Evolutionary conservation across 257 asterid species (phyloP).

Genomic region (Lycium ferocissimum): DNA sequence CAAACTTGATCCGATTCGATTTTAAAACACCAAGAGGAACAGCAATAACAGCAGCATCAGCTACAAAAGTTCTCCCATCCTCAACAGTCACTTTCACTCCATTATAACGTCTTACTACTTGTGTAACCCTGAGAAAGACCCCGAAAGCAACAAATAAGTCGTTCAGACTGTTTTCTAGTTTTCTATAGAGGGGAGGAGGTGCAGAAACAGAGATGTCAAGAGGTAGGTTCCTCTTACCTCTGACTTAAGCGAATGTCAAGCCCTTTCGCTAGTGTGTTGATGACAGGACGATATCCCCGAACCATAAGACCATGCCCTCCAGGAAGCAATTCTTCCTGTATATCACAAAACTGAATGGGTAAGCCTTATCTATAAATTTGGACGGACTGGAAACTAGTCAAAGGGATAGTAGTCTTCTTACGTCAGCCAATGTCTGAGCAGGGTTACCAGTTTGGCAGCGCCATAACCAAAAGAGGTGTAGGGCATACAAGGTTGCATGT

Average conservation of each 20-base stretch:
- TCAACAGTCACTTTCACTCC: conserved; percentile 87
- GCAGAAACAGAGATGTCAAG: neutral
- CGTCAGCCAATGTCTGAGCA: neutral
- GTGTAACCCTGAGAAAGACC: conserved; percentile 62
- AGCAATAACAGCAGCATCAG: conserved; percentile 94
- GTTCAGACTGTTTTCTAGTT: no score
- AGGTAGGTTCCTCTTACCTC: conserved; percentile 48
- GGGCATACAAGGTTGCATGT: conserved; percentile 16
- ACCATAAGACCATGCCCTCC: conserved; percentile 99
- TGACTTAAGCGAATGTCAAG: conserved; percentile 85
- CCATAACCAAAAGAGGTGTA: neutral
- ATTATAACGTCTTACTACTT: conserved; percentile 66
- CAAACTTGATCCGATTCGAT: conserved; percentile 69
- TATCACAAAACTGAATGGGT: conserved; percentile 4
- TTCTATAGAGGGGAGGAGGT: neutral
- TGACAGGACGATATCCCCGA: conserved; percentile 88
- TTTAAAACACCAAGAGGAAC: conserved; percentile 92
- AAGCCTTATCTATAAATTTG: neutral
- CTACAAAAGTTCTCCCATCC: conserved; percentile 76
- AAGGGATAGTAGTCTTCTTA: neutral
- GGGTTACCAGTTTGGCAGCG: neutral
- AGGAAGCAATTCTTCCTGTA: conserved; percentile 88
- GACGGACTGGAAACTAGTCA: neutral
- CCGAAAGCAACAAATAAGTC: no score
- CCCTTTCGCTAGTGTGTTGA: conserved; percentile 88